phyloP scores from a whole-genome alignment of 805 yeast genomes.

The Suhomyces sp. region DNA sequence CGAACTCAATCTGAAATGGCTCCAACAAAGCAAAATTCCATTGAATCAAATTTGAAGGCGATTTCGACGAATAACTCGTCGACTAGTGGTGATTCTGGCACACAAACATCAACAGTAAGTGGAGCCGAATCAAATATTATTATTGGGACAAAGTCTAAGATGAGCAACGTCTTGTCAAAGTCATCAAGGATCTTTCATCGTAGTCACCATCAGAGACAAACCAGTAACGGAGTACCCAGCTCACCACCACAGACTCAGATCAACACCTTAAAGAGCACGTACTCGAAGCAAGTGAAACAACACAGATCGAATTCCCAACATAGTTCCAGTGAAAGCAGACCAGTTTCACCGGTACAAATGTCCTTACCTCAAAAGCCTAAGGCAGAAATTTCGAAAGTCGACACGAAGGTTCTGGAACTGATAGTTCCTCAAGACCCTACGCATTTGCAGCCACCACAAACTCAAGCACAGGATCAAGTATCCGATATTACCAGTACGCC shows the following conservation, averaged over 20 bases:
- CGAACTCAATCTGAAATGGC: too few relatives aligned
- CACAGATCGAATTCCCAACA: constrained; percentile 27
- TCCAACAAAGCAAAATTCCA: constrained; percentile 2
- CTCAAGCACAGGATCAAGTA: neutral
- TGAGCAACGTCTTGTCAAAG: constrained; percentile 27
- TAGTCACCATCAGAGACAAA: constrained; percentile 13
- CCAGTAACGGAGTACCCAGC: constrained; percentile 6
- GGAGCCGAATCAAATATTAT: too few relatives aligned
- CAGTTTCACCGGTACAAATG: constrained; percentile 20
- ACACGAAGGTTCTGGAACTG: neutral
- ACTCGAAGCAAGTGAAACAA: constrained; percentile 33
- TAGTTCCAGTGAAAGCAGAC: constrained; percentile 16
- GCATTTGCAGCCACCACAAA: neutral
- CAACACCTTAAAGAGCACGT: constrained; percentile 26
- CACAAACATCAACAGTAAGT: too few relatives aligned
- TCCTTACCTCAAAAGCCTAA: constrained; percentile 4
- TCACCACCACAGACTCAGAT: constrained; percentile 7
- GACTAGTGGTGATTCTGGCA: constrained; percentile 1
- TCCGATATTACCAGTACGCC: neutral
- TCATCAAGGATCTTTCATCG: constrained; percentile 29
- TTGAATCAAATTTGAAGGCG: constrained; percentile 3
- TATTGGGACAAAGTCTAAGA: constrained; percentile 10
- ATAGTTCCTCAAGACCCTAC: neutral
- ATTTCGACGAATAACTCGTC: constrained; percentile 3
- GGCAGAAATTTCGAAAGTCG: neutral